A percentile compares a stretch with the other conserved stretches of the same genome.
Evolutionary conservation across 75 land plant genomes (phyloP).

Genomic region (Selaginella moellendorffii): DNA sequence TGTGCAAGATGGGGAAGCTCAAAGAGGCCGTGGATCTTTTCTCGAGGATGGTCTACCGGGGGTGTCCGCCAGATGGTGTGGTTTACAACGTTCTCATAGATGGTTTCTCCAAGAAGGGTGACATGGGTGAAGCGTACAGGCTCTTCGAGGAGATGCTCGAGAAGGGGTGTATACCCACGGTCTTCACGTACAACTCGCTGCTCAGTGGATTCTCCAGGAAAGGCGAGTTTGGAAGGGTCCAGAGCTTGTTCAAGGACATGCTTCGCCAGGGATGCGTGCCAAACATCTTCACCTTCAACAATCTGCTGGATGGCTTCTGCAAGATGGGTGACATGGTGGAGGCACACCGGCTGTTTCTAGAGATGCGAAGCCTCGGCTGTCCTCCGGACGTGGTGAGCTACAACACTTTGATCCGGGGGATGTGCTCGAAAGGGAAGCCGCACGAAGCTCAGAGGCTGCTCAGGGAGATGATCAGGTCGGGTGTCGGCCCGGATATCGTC

Average conservation of each 20-base stretch:
- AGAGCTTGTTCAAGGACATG: conserved; percentile 3
- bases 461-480: not conserved
- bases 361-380: not conserved
- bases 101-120: not conserved
- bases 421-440: not conserved
- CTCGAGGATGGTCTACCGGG: conserved; percentile 45
- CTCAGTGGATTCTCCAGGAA: conserved; percentile 5
- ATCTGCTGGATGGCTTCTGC: conserved; percentile 9
- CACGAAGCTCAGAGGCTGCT: not conserved
- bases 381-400: not conserved
- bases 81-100: not conserved
- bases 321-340: not conserved
- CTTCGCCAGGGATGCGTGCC: not conserved
- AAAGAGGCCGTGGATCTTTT: conserved; percentile 12
- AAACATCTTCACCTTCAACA: conserved; percentile 2
- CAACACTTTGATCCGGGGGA: not conserved
- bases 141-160: not conserved
- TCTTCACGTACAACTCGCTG: conserved; percentile 2
- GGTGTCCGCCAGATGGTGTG: conserved; percentile 36
- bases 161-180: not conserved
- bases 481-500: not conserved
- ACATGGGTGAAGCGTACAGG: not conserved
- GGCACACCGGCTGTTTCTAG: not conserved
- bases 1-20: not conserved
- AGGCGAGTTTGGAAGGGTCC: not conserved